These are phyloP conservation scores for Puccinellia tenuiflora DNA, from an alignment of 176 grass and related monocot species.

Conservation along the genomic window DNA sequence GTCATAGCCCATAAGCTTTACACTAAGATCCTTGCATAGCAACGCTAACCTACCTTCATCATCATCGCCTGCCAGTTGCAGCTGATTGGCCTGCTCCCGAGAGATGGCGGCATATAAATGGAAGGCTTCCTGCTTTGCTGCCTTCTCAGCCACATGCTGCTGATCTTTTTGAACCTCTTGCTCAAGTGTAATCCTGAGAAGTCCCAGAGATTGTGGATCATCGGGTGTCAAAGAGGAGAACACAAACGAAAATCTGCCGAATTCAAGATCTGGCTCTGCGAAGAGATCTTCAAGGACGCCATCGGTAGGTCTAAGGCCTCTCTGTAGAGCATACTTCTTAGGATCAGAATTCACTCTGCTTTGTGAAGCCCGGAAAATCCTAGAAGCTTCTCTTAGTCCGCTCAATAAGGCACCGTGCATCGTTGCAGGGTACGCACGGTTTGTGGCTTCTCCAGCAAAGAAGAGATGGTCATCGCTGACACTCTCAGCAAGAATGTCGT, in stretches of 20 bases:
- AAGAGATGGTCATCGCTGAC: constrained; percentile 54
- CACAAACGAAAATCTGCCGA: constrained; percentile 61
- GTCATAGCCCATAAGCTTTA: constrained; percentile 75
- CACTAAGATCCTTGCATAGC: constrained; percentile 55
- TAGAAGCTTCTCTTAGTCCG: constrained; percentile 78
- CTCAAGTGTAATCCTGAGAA: constrained; percentile 52
- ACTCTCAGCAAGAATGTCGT: constrained; percentile 72
- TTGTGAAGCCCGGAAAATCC: constrained; percentile 44
- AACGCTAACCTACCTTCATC: constrained; percentile 46
- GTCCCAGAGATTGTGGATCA: constrained; percentile 44
- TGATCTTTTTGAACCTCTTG: constrained; percentile 30
- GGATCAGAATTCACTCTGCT: constrained; percentile 24
- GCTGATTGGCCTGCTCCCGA: constrained; percentile 44
- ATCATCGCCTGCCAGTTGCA: constrained; percentile 36
- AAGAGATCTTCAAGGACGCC: constrained; percentile 56
- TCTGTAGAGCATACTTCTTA: constrained; percentile 46
- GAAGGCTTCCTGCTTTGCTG: constrained; percentile 10
- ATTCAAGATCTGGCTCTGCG: constrained; percentile 68
- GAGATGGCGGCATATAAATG: constrained; percentile 57
- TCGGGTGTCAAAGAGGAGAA: constrained; percentile 44
- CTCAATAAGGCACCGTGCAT: constrained; percentile 98
- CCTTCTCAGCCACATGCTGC: constrained; percentile 14
- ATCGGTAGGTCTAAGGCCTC: constrained; percentile 25
- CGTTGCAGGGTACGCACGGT: constrained; percentile 76
- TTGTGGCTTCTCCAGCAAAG: constrained; percentile 90